A percentile compares a stretch with the other conserved stretches of the same genome.
phyloP scores from a whole-genome alignment of 805 yeast species.

The Ogataea nonfermentans region DNA sequence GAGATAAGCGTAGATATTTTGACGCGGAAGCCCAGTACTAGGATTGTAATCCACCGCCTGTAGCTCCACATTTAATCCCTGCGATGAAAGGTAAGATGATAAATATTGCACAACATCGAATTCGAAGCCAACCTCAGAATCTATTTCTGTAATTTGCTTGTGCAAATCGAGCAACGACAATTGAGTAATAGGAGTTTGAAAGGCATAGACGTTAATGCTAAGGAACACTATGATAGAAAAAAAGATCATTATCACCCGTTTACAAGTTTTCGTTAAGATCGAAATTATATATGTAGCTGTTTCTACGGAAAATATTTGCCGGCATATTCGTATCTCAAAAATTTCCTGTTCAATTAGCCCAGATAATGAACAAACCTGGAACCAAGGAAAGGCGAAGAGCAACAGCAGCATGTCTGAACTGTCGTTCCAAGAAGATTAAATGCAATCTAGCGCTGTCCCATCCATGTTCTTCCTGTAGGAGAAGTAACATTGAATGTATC shows the following conservation, averaged over 20 bases:
- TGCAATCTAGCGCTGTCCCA: slow-evolving; percentile 14
- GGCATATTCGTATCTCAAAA: background rate
- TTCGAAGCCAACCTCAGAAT: slow-evolving; percentile 11
- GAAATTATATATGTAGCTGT: background rate
- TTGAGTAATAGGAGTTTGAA: background rate
- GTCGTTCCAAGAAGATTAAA: slow-evolving; percentile 23
- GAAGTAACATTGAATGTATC: slow-evolving; percentile 12
- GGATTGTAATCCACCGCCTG: slow-evolving; percentile 8
- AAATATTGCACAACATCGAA: slow-evolving; percentile 7
- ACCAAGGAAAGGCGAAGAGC: slow-evolving; percentile 7
- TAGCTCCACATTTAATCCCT: slow-evolving; percentile 12
- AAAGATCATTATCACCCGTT: background rate
- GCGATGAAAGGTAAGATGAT: slow-evolving; percentile 3
- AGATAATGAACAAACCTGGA: too few relatives aligned
- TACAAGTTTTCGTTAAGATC: too few relatives aligned
- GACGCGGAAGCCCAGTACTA: slow-evolving; percentile 24
- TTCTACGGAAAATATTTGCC: slow-evolving; percentile 5
- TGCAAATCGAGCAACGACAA: slow-evolving; percentile 8
- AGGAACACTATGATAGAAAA: background rate
- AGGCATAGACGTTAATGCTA: background rate
- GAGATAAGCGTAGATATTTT: slow-evolving; percentile 52
- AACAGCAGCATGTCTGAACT: slow-evolving; percentile 20
- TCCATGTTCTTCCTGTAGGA: slow-evolving; percentile 25
- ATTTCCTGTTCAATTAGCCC: slow-evolving; percentile 4
- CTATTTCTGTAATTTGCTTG: slow-evolving; percentile 6